Evolutionary conservation across 768 basidiomycete genomes (phyloP).

Genomic region (Trametes villosa): DNA sequence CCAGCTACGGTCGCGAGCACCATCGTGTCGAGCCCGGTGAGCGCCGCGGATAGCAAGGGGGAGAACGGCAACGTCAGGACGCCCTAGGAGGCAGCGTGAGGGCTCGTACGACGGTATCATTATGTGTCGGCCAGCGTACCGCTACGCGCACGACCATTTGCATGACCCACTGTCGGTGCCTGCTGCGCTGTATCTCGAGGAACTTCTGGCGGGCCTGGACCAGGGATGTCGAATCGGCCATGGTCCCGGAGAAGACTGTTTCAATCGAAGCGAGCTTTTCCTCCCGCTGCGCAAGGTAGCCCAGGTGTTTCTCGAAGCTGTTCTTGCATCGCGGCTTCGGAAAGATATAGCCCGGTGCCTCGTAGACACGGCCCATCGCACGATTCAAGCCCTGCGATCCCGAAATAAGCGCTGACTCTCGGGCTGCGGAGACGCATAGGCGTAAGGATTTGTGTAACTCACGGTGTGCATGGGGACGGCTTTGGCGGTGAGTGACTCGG

Average conservation of each 20-base stretch:
- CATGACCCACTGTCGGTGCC: too few relatives aligned
- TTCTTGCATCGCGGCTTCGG: background rate
- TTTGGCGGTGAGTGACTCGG: too few relatives aligned
- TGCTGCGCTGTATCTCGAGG: too few relatives aligned
- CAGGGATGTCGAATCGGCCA: too few relatives aligned
- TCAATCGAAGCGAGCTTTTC: too few relatives aligned
- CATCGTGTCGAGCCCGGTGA: background rate
- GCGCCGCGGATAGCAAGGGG: background rate
- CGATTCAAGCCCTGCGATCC: background rate
- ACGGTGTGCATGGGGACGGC: too few relatives aligned
- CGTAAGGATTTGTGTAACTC: background rate
- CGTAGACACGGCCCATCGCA: background rate
- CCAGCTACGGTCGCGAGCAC: background rate
- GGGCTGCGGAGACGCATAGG: too few relatives aligned
- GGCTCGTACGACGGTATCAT: slow-evolving; percentile 62
- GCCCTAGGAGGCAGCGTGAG: slow-evolving; percentile 31
- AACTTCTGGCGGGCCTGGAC: too few relatives aligned
- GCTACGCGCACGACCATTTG: too few relatives aligned
- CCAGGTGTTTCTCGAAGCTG: background rate
- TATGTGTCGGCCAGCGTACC: too few relatives aligned
- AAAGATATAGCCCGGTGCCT: background rate
- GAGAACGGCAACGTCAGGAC: slow-evolving; percentile 2
- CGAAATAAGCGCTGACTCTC: background rate
- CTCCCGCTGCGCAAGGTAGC: background rate
- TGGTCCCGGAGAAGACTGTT: too few relatives aligned